Evolutionary conservation across 768 basidiomycete species (phyloP), one percentile per base, ranked within the genome.

Genomic region (Wakefieldia striispora): DNA sequence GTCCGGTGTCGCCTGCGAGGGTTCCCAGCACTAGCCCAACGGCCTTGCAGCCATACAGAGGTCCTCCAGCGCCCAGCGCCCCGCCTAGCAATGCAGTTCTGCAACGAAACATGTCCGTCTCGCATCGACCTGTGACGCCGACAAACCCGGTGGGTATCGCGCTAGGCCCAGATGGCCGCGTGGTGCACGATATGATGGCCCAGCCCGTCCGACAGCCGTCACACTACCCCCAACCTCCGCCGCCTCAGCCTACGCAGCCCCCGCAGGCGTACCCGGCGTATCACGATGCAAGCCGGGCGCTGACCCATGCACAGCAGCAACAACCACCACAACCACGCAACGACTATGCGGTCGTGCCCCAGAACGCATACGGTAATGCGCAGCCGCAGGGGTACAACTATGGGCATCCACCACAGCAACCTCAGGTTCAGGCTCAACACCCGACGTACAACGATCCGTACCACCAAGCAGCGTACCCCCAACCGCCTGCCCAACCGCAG

Each of bases 141-240:
- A 86, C 86, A 26, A 91, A 87, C 50, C 75, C 75, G n/a, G 76
- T 91, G 4, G 92, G 94, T 3, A 95, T 95, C 51, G 78, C 82
- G 3, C 73, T 95, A 3, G 92, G 91, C 55, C 83, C 86, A 0
- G 80, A 74, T 50, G 94, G 93, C 8, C 78, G 84, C 13, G 94
- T 95, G 6, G 72, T 86, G 31, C 82, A 86, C 52, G 94, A 95
- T 67, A 77, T 80, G 35, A 83, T 93, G 82, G 56, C 79, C 79
- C 53, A 72, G 67, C 49, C 60, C 0, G 31, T 29, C 1, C 57
- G 52, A 2, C 57, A 49, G 12, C 26, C 50, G 4, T 6, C 14
- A 26, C 60, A 62, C 19, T 66, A 56, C 38, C 16, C 44, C 11
- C 57, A 49, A 9, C 38, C 51, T 4, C 44, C 37, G 2, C 54